Evolutionary conservation across 2,329 filamentous ascomycete genomes (phyloP), one percentile per base, ranked within the genome.

Genomic region (Pseudocercospora fuligena): DNA sequence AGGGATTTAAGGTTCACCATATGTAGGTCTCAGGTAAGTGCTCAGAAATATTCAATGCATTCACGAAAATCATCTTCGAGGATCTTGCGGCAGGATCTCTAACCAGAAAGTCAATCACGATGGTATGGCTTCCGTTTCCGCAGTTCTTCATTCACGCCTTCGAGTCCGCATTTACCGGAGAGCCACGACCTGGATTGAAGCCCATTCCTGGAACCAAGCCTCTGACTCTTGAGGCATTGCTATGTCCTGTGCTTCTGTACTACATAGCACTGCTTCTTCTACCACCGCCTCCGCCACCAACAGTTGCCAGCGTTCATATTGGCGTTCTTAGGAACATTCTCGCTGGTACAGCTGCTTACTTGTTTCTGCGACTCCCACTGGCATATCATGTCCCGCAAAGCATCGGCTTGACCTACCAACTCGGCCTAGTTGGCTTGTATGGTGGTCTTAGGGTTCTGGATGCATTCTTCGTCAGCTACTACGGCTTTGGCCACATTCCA

Each of bases 381-480:
- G 74, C 73, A 3, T 82, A 82, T 57, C 77, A 82, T 70, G 78
- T 82, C 4, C 79, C 80, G 5, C 80, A 80, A 66, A 81, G 78
- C 64, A 80, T 82, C 47, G 80, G 80, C n/a, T 72, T 82, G 19
- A 82, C 80, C 16, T 82, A 82, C 60, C 80, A 82, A 62, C 78
- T 82, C 16, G 78, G 79, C 4, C 77, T 82, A 6, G 79, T 82
- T 1, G 80, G 80, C 3, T 65, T 82, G 2, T 82, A 82, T 60
- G 81, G 81, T 8, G 78, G 79, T 9, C 78, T 77, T 54, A 69
- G 80, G 33, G 81, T 82, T 3, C 53, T 82, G 11, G 80, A 82
- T 66, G 79, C 77, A 9, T 82, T 82, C 74, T 82, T 82, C 68
- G 77, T 82, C 61, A 80, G 78, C 33, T 79, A 78, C 6, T 81